Base-by-base conservation (phyloP, 441 rosid genomes). In the Arabidopsis hybrid region DNA sequence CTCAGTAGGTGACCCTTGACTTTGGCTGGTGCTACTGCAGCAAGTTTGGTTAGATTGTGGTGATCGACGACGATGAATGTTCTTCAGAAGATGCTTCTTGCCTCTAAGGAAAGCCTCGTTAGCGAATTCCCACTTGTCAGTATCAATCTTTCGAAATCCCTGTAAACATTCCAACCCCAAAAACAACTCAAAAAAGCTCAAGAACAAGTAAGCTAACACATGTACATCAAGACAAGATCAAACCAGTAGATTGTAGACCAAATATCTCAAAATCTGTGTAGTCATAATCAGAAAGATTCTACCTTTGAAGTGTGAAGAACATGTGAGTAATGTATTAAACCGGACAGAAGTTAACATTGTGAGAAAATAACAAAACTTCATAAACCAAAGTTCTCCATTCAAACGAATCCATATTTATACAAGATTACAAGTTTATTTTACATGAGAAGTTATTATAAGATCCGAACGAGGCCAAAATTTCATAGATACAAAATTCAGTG, bases 121-220 rank as follows among this genome's bases (percentile, higher is more conserved):
- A 0, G 97, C 96, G 60, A 95, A 95, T 78, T 95, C 97, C 99
- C 97, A 95, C 75, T 83, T 89, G 40, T 92, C 96, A 60, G 86
- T 79, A 81, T 89, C 91, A 47, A 87, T 83, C 85, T 95, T 95
- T 75, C 86, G 92, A 71, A 95, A 95, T 14, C 98, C 99, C 98
- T 95, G 88, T 64, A 82, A 40, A 83, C 74, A 81, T 60, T 59
- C 8, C n/a, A 78, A 79, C 57, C 73, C 80, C 53, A 10, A 64
- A 76, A 71, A 77, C 4, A 55, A 76, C 65, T 82, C 74, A 80
- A 80, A 60, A 80, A 78, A 61, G 74, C 71, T 80, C 62, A 51
- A 60, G 4, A 42, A 64, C 0, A 14, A 50, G 50, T 57, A 45
- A 18, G n/a, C 45, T 9, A n/a, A 34, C 10, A 67, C 65, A 67